Evolutionary conservation across 1,284 basidiomycete species (phyloP), one percentile per base, ranked within the genome.

Genomic region (Ustilago crameri): DNA sequence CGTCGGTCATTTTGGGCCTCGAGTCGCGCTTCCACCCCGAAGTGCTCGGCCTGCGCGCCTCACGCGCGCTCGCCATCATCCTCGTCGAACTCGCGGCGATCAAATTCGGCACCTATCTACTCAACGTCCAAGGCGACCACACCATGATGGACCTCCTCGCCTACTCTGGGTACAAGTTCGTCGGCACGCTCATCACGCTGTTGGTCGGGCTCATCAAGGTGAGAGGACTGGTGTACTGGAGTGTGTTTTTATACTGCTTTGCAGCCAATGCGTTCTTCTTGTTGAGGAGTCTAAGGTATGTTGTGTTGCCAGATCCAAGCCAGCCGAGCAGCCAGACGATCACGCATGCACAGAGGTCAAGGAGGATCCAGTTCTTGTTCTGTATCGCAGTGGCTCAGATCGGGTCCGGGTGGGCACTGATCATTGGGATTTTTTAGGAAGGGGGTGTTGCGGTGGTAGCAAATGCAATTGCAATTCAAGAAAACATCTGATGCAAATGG

Each of bases 131-230:
- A 55, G 90, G 90, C 10, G 87, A 90, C 10, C 88, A 88, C 23
- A 89, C 90, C 63, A 66, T 81, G 42, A 68, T 83, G 51, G 87
- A 88, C 68, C 76, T 88, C 56, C 83, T 87, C 15, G 86, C 86
- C 5, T 98, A 97, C 82, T 91, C 91, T 5, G 95, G 96, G 0
- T 98, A 98, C 86, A 98, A 98, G 83, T 98, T 98, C 79, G 93
- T 98, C 44, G 80, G 80, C 20, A 80, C 80, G 2, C 63, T 81
- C 9, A 66, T 82, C 45, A 81, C 79, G 18, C 58, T 82, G 3
- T 44, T 68, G 23, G 65, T 80, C 3, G 77, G 78, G 1, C 40
- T 80, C 54, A 30, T 77, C 3, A 62, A 68, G 44, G 49, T 78
- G 18, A 68, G 90, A 1, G 86, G 87, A 24, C 77, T 90, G 20